Percentiles rank a stretch among this genome's conserved stretches.
Evolutionary conservation across 1,139 yeast genomes (phyloP).

Genomic region (Candida buenavistaensis): DNA sequence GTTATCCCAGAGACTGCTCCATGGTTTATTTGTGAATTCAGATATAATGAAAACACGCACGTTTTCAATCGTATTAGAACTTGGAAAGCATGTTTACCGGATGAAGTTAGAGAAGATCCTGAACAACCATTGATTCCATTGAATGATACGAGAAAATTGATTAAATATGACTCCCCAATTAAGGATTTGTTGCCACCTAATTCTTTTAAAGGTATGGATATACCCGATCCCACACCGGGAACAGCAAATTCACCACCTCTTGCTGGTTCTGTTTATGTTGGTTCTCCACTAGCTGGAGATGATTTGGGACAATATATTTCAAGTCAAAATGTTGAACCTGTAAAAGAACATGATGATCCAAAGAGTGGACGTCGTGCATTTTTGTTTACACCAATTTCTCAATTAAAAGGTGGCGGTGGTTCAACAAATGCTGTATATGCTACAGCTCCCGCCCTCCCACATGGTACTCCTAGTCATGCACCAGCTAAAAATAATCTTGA

Average conservation of each 20-base stretch:
- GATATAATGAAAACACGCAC: conserved; percentile 89
- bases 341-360: conserved; percentile 62
- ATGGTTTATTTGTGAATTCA: conserved; percentile 89
- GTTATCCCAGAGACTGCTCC: conserved; percentile 71
- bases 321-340: conserved; percentile 48
- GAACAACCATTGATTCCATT: conserved; percentile 72
- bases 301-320: conserved; percentile 73
- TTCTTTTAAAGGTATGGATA: conserved; percentile 69
- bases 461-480: conserved; percentile 16
- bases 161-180: conserved; percentile 80
- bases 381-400: conserved; percentile 49
- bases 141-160: conserved; percentile 61
- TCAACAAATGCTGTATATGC: conserved; percentile 27
- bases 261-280: conserved; percentile 83
- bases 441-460: conserved; percentile 18
- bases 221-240: conserved; percentile 83
- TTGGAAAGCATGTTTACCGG: conserved; percentile 98
- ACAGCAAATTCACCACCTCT: conserved; percentile 81
- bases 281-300: conserved; percentile 74
- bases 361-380: conserved; percentile 39
- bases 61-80: conserved; percentile 93
- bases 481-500: conserved; percentile 12
- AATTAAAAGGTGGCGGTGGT: conserved; percentile 41
- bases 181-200: conserved; percentile 71
- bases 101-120: conserved; percentile 82